Conservation (phyloP, 441 rosid genomes). For the Erodium trifolium region DNA sequence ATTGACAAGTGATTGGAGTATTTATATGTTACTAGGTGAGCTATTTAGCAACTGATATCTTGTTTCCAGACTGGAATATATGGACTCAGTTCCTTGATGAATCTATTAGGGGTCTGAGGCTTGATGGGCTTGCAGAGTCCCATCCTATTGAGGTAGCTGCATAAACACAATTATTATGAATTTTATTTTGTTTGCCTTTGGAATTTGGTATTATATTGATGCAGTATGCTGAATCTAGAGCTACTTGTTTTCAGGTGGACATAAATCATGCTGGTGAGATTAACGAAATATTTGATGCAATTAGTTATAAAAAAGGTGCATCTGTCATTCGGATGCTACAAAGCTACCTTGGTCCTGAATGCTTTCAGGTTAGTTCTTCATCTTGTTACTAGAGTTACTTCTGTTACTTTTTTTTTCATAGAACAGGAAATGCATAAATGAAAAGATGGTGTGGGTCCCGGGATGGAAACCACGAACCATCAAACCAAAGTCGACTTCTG, state of each 20-base stretch:
- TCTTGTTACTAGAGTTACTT: no score
- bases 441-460: no score
- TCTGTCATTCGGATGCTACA: constrained; percentile 92
- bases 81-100: constrained; percentile 97
- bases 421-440: no score
- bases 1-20: constrained; percentile 6
- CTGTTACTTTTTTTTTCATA: no score
- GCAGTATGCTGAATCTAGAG: constrained; percentile 7
- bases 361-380: constrained; percentile 65
- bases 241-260: constrained; percentile 54
- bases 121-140: constrained; percentile 90
- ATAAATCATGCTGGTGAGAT: constrained; percentile 79
- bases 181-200: neutral
- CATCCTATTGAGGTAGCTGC: constrained; percentile 85
- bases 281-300: constrained; percentile 88
- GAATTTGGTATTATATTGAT: neutral
- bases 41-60: constrained; percentile 78
- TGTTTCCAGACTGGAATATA: constrained; percentile 93
- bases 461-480: no score
- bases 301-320: constrained; percentile 91
- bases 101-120: constrained; percentile 66
- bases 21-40: constrained; percentile 56
- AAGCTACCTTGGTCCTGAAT: constrained; percentile 85
- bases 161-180: neutral
- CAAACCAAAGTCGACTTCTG: no score